Percentiles rank a stretch among this genome's conserved stretches.
Conservation (phyloP, 2,329 filamentous ascomycete species). For the Chalaropsis ovoidea region DNA sequence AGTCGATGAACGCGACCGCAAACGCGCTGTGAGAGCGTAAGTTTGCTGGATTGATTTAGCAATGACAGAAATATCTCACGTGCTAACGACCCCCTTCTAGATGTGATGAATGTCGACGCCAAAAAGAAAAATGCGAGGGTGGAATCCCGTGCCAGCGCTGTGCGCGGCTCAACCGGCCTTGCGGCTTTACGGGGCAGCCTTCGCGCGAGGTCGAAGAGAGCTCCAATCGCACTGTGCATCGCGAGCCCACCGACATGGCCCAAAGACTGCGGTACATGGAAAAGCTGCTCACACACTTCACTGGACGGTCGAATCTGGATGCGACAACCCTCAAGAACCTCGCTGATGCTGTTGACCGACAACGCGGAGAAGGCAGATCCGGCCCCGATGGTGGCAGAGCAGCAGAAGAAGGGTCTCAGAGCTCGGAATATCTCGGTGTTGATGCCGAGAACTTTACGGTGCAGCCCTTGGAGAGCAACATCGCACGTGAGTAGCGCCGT, state of each 20-base stretch:
- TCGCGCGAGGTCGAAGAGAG: conserved; percentile 16
- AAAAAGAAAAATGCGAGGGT: conserved; percentile 49
- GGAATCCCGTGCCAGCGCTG: conserved; percentile 46
- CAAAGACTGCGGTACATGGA: conserved; percentile 35
- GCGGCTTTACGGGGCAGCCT: conserved; percentile 37
- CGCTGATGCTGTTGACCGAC: conserved; percentile 36
- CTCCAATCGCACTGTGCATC: conserved; percentile 5
- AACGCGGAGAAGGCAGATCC: conserved; percentile 21
- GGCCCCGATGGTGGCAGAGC: background rate
- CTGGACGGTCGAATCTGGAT: conserved; percentile 38
- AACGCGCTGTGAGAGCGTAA: conserved; percentile 30
- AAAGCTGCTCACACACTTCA: conserved; percentile 39
- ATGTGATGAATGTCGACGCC: conserved; percentile 45
- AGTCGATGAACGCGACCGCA: conserved; percentile 29
- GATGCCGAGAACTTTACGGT: conserved; percentile 37
- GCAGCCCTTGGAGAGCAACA: conserved; percentile 36
- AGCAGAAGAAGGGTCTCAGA: conserved; percentile 23
- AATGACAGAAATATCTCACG: background rate
- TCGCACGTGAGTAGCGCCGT: conserved; percentile 33
- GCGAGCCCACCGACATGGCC: conserved; percentile 26
- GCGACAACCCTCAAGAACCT: conserved; percentile 36
- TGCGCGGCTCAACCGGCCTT: conserved; percentile 41
- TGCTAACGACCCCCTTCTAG: conserved; percentile 30
- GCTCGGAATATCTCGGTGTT: conserved; percentile 28
- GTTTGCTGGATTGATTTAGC: conserved; percentile 10